phyloP scores from a whole-genome alignment of 192 early-diverging fungal genomes.

The Coemansia sp. region DNA sequence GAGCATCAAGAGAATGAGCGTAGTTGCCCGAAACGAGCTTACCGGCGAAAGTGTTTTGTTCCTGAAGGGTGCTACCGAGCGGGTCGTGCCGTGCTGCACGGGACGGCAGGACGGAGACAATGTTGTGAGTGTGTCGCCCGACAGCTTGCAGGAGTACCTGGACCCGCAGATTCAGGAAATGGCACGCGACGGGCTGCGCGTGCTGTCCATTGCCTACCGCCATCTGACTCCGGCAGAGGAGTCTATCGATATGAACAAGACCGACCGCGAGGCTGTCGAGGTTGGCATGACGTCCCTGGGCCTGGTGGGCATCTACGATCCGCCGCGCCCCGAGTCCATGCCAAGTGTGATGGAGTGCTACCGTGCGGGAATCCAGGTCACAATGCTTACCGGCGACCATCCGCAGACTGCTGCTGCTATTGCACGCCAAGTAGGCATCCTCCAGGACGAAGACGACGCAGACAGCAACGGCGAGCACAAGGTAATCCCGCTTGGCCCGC shows the following conservation, averaged over 20 bases:
- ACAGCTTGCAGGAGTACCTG: slow-evolving; percentile 52
- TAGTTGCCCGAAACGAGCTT: slow-evolving; percentile 56
- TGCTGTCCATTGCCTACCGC: slow-evolving; percentile 79
- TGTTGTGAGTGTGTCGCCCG: slow-evolving; percentile 14
- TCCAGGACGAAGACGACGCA: slow-evolving; percentile 46
- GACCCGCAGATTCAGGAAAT: slow-evolving; percentile 67
- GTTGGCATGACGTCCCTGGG: slow-evolving; percentile 75
- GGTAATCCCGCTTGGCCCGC: slow-evolving; percentile 26
- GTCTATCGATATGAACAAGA: slow-evolving; percentile 36
- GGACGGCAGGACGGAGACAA: slow-evolving; percentile 44
- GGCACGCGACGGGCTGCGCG: slow-evolving; percentile 77
- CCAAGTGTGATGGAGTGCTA: slow-evolving; percentile 74
- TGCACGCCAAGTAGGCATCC: slow-evolving; percentile 81
- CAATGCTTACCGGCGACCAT: slow-evolving; percentile 97
- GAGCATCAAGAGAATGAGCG: slow-evolving; percentile 87
- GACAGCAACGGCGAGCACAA: slow-evolving; percentile 18
- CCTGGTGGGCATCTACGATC: slow-evolving; percentile 91
- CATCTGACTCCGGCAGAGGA: slow-evolving; percentile 42
- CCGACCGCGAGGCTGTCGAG: slow-evolving; percentile 64
- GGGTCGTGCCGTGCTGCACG: slow-evolving; percentile 72
- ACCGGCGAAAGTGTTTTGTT: slow-evolving; percentile 58
- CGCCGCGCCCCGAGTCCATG: slow-evolving; percentile 71
- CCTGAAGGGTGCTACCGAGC: slow-evolving; percentile 92
- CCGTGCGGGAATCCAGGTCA: slow-evolving; percentile 88
- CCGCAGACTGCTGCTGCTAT: slow-evolving; percentile 89